phyloP scores from a whole-genome alignment of 2,329 filamentous ascomycete species.

The Monilinia vaccinii-corymbosi region DNA sequence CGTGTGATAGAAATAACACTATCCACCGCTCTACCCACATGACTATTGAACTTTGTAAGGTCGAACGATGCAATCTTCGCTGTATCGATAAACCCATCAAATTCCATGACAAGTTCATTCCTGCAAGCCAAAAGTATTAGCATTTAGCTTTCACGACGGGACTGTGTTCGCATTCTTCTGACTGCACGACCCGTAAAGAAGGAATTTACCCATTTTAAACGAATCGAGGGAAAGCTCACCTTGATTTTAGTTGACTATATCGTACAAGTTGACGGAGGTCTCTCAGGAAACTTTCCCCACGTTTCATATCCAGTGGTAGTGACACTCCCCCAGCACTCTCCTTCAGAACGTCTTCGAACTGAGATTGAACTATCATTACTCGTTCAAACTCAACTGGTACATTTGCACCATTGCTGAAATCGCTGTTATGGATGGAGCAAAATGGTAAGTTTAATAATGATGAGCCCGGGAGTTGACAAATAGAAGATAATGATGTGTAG shows the following conservation, averaged over 20 bases:
- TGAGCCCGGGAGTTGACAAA: constrained; percentile 61
- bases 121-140: constrained; percentile 28
- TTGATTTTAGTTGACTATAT: constrained; percentile 56
- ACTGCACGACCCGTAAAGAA: background rate
- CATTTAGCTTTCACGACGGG: background rate
- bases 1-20: constrained; percentile 65
- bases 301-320: constrained; percentile 71
- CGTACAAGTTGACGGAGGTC: constrained; percentile 65
- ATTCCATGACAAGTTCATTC: constrained; percentile 65
- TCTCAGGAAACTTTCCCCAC: constrained; percentile 62
- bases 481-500: constrained; percentile 52
- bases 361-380: constrained; percentile 64
- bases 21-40: constrained; percentile 66
- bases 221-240: constrained; percentile 18
- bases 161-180: background rate
- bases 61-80: constrained; percentile 55
- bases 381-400: constrained; percentile 55
- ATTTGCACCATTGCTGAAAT: constrained; percentile 18
- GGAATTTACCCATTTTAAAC: background rate
- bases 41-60: constrained; percentile 66
- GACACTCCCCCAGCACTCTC: constrained; percentile 55
- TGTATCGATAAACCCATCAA: constrained; percentile 65
- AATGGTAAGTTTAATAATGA: constrained; percentile 55
- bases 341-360: constrained; percentile 67
- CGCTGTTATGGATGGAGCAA: constrained; percentile 36